Evolutionary conservation across 2,329 filamentous ascomycete genomes (phyloP).

Genomic region (Arthrobotrys conoides): DNA sequence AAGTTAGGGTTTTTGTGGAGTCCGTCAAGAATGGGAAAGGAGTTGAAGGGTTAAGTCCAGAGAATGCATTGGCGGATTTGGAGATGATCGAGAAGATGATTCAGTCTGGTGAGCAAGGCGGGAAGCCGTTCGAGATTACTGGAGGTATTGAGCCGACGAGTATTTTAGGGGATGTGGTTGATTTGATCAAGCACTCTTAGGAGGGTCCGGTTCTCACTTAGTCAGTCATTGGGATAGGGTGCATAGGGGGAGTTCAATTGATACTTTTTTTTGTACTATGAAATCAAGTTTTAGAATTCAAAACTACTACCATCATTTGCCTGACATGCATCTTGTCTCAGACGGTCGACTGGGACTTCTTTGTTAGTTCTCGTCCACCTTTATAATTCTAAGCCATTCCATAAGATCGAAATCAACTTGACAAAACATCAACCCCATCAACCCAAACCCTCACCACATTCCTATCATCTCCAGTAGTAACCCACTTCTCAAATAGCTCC

Average conservation of each 20-base stretch:
- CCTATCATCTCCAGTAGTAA: conserved; percentile 54
- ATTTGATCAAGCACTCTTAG: conserved; percentile 12
- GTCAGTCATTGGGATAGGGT: neutral
- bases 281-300: neutral
- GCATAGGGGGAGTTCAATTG: neutral
- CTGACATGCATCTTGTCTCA: too few relatives aligned
- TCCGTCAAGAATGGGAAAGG: conserved; percentile 69
- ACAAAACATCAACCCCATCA: conserved; percentile 54
- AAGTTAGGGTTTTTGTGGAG: conserved; percentile 75
- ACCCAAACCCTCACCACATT: conserved; percentile 63
- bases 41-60: conserved; percentile 72
- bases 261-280: neutral
- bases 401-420: neutral
- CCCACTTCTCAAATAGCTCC: conserved; percentile 62
- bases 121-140: conserved; percentile 57
- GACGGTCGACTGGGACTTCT: too few relatives aligned
- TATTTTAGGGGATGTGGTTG: conserved; percentile 48
- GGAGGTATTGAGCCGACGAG: conserved; percentile 53
- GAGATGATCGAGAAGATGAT: conserved; percentile 70
- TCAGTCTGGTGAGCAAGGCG: conserved; percentile 65
- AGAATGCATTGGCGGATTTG: conserved; percentile 75
- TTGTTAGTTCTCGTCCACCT: too few relatives aligned
- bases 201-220: neutral
- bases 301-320: neutral
- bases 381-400: too few relatives aligned